phyloP scores from a whole-genome alignment of 2,329 filamentous ascomycete species.

The Xylariaceae sp. region DNA sequence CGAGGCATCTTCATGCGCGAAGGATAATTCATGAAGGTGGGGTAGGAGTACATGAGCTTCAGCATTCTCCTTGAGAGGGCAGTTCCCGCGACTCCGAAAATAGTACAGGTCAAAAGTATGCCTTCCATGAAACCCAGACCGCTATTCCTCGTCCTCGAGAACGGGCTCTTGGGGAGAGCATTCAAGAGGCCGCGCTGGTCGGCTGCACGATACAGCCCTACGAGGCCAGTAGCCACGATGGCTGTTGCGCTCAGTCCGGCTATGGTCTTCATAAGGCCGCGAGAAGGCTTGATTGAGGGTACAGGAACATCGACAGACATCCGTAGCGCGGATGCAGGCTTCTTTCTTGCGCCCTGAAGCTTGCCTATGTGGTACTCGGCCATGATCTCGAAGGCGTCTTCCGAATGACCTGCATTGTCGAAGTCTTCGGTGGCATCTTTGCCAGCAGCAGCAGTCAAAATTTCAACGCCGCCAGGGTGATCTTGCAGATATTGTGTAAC shows the following conservation, averaged over 20 bases:
- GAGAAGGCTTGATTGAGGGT: background rate
- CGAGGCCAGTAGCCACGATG: constrained; percentile 6
- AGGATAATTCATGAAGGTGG: constrained; percentile 34
- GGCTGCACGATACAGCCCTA: constrained; percentile 8
- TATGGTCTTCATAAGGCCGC: constrained; percentile 5
- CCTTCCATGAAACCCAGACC: constrained; percentile 37
- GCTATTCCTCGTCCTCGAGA: constrained; percentile 10
- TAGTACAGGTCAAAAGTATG: constrained; percentile 35
- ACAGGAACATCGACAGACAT: constrained; percentile 16
- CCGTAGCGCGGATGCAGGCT: constrained; percentile 22
- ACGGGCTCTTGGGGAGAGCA: constrained; percentile 1
- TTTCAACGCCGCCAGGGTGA: constrained; percentile 72
- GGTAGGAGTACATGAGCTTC: constrained; percentile 32
- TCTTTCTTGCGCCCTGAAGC: constrained; percentile 32
- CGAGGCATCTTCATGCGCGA: constrained; percentile 40
- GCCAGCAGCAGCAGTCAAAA: constrained; percentile 74
- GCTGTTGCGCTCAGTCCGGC: constrained; percentile 5
- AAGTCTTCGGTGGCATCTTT: constrained; percentile 77
- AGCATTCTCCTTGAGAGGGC: constrained; percentile 30
- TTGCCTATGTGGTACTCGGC: constrained; percentile 37
- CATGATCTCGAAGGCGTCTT: constrained; percentile 49
- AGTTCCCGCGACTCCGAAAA: constrained; percentile 34
- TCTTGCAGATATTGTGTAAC: constrained; percentile 56
- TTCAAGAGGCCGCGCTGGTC: constrained; percentile 3
- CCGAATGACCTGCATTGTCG: constrained; percentile 81